Conservation (phyloP, 352 stramenopile genomes). For the Blastocystis sp. region DNA sequence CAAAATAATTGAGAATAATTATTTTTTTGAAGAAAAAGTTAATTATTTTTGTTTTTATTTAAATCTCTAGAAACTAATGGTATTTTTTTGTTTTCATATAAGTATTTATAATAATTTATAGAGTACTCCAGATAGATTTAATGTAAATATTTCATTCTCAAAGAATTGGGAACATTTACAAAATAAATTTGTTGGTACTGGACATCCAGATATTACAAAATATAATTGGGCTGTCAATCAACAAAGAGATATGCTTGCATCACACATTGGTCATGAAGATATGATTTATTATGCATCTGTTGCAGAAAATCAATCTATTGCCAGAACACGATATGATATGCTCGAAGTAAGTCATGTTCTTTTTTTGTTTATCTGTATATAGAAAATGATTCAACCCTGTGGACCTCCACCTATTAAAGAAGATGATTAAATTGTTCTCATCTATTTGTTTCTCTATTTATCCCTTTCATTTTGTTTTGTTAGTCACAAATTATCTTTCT, state of each 20-base stretch:
- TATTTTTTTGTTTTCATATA: too few relatives aligned
- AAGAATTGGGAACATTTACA: conserved; percentile 74
- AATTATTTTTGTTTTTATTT: too few relatives aligned
- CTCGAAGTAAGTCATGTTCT: conserved; percentile 50
- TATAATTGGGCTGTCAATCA: conserved; percentile 94
- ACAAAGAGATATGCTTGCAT: conserved; percentile 86
- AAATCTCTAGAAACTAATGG: too few relatives aligned
- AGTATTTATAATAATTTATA: too few relatives aligned
- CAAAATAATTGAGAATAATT: too few relatives aligned
- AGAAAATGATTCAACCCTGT: conserved; percentile 69
- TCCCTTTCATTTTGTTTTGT: too few relatives aligned
- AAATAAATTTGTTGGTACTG: conserved; percentile 75
- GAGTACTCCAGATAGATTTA: conserved; percentile 57
- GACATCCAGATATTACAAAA: conserved; percentile 83
- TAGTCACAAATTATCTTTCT: too few relatives aligned
- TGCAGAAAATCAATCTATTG: conserved; percentile 82
- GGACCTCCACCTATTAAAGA: conserved; percentile 49
- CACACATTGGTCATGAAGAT: conserved; percentile 83
- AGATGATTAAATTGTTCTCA: too few relatives aligned
- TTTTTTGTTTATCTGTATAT: neutral
- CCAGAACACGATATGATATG: conserved; percentile 66
- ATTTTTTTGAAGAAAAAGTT: too few relatives aligned
- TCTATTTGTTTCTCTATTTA: too few relatives aligned
- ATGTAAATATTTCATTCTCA: conserved; percentile 55
- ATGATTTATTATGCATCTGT: conserved; percentile 85